A percentile compares a stretch with the other conserved stretches of the same genome.
These are phyloP conservation scores for Aspergillus costaricaensis DNA, from an alignment of 2,329 filamentous ascomycete species.

Conservation along the genomic window DNA sequence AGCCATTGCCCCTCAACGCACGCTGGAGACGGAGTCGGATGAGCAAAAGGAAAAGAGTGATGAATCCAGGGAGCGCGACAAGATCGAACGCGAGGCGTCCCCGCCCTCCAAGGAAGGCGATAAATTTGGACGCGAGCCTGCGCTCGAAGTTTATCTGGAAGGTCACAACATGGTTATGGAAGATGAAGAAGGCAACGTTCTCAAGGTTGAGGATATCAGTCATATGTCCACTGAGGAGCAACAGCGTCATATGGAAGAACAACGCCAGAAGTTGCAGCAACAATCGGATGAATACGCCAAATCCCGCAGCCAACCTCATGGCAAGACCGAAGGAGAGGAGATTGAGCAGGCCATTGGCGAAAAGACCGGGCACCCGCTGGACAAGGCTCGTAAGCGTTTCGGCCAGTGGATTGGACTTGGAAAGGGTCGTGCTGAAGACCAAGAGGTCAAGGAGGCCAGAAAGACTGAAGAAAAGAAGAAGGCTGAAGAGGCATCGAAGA, in stretches of 20 bases:
- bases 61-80: constrained; percentile 32
- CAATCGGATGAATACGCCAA: constrained; percentile 48
- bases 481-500: constrained; percentile 22
- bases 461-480: constrained; percentile 22
- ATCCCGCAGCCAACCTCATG: constrained; percentile 46
- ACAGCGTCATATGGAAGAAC: constrained; percentile 57
- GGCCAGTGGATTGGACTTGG: constrained; percentile 48
- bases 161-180: constrained; percentile 79
- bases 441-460: constrained; percentile 30
- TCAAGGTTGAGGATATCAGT: constrained; percentile 62
- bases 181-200: constrained; percentile 81
- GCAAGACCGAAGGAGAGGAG: constrained; percentile 49
- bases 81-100: constrained; percentile 41
- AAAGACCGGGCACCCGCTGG: constrained; percentile 35
- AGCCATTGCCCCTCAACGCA: constrained; percentile 72
- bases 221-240: constrained; percentile 58
- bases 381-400: constrained; percentile 50
- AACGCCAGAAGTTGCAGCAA: constrained; percentile 56
- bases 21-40: constrained; percentile 36
- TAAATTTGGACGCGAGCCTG: constrained; percentile 37
- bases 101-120: constrained; percentile 37
- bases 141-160: constrained; percentile 75
- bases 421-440: constrained; percentile 32
- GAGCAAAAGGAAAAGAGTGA: constrained; percentile 27
- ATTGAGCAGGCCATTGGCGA: constrained; percentile 41